Conservation (phyloP, 176 grass and related monocot species). For the Oryza officinalis region DNA sequence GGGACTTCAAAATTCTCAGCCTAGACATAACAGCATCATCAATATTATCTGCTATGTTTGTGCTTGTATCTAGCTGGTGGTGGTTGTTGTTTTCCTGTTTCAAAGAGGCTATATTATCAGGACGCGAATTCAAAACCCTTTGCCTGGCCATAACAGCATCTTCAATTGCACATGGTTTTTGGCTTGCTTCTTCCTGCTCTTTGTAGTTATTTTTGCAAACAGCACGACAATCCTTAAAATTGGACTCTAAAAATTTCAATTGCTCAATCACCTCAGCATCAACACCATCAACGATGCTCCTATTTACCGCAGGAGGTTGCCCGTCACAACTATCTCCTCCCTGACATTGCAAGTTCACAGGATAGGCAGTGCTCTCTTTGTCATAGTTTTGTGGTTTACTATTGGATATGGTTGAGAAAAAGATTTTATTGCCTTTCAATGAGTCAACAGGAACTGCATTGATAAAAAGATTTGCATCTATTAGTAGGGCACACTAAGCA, state of each 20-base stretch:
- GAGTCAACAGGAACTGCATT: constrained; percentile 21
- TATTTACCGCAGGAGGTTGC: constrained; percentile 8
- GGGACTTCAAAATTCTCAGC: constrained; percentile 45
- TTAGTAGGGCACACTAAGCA: background rate
- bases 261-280: constrained; percentile 45
- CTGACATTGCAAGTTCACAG: constrained; percentile 23
- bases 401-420: background rate
- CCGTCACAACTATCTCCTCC: constrained; percentile 10
- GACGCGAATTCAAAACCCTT: constrained; percentile 41
- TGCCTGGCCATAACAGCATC: constrained; percentile 57
- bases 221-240: constrained; percentile 14
- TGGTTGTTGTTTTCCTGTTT: constrained; percentile 7
- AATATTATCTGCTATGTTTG: constrained; percentile 27
- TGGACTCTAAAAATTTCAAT: constrained; percentile 28
- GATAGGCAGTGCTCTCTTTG: constrained; percentile 27
- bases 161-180: constrained; percentile 30
- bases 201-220: constrained; percentile 4
- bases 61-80: constrained; percentile 22
- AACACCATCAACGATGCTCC: constrained; percentile 22
- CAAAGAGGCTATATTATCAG: constrained; percentile 15
- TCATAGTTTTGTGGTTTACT: constrained; percentile 28
- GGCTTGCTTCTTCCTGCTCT: constrained; percentile 34
- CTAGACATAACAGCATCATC: constrained; percentile 57
- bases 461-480: constrained; percentile 22
- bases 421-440: constrained; percentile 10